These are phyloP conservation scores for Melocanna baccifera DNA, from an alignment of 176 grass and related monocot genomes.

Conservation along the genomic window DNA sequence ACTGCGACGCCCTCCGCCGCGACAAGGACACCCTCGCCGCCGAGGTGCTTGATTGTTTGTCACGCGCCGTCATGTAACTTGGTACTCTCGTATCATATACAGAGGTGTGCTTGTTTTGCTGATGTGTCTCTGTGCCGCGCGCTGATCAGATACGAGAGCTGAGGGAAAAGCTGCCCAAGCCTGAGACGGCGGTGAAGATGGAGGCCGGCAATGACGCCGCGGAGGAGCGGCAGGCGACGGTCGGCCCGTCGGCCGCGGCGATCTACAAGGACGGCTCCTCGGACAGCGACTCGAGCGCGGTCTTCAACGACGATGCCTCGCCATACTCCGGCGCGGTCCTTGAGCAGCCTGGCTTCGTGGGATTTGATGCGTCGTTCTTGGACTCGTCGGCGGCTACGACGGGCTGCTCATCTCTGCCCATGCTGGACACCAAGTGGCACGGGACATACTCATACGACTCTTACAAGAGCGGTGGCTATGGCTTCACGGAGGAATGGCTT, in stretches of 20 bases:
- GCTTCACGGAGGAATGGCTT: conserved; percentile 46
- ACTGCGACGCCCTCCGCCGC: conserved; percentile 67
- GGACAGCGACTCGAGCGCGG: conserved; percentile 78
- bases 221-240: conserved; percentile 12
- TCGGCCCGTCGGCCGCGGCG: background rate
- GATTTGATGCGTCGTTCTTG: conserved; percentile 30
- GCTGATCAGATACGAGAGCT: conserved; percentile 47
- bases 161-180: conserved; percentile 35
- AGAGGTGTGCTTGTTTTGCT: too few relatives aligned
- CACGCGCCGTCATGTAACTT: background rate
- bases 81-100: background rate
- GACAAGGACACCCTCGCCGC: conserved; percentile 70
- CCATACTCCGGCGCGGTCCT: conserved; percentile 37
- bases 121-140: background rate
- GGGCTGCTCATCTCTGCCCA: conserved; percentile 17
- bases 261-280: conserved; percentile 68
- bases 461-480: conserved; percentile 26
- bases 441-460: conserved; percentile 23
- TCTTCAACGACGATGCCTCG: conserved; percentile 62
- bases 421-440: conserved; percentile 39
- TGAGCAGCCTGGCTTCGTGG: conserved; percentile 21
- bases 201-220: conserved; percentile 22
- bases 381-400: conserved; percentile 19
- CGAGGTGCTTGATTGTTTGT: conserved; percentile 24
- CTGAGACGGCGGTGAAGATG: conserved; percentile 1